Base-by-base conservation (phyloP, 805 yeast genomes). In the Cyberlindnera meyerae region DNA sequence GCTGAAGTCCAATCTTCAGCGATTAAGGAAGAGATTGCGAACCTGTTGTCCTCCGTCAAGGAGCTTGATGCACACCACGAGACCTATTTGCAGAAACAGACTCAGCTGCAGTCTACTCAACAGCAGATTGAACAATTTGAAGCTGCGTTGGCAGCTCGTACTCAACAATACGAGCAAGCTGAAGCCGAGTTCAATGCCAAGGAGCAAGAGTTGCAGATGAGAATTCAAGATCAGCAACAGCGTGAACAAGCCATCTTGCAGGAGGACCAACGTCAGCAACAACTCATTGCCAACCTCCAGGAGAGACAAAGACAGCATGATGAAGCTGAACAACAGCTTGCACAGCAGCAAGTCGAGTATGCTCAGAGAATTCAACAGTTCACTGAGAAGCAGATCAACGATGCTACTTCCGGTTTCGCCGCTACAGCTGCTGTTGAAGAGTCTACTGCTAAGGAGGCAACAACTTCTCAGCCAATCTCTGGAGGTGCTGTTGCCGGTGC, bases 1-100 rank as follows among this genome's bases (percentile, higher is more conserved):
- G 63, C 73, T n/a, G 70, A 82, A 45, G 60, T 73, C 15, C 73
- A 73, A 31, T 65, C 67, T 15, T 54, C 60, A 14, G 65, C 63
- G 22, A 52, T 73, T n/a, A 65, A 65, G 46, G 60, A 57, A 17
- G 73, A 71, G 43, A 62, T 70, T 24, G 54, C 45, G 5, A 57
- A 58, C n/a, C 35, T 46, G 26, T 49, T 40, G 39, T 43, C 31
- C 45, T 60, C 54, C 36, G 56, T 59, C 14, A 54, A 53, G 21
- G 70, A 66, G 41, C 39, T 65, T 12, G 63, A 62, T 29, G 54
- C 60, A 15, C 65, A 66, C 37, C 65, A 65, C 38, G 63, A 65
- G 5, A 59, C 59, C 6, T 55, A 66, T 11, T 60, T 63, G 12
- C 47, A 54, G 2, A 61, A 61, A 39, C 68, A 66, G 34, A 37